Conservation (phyloP, 2,329 filamentous ascomycete species). For the Fusarium mundagurra region DNA sequence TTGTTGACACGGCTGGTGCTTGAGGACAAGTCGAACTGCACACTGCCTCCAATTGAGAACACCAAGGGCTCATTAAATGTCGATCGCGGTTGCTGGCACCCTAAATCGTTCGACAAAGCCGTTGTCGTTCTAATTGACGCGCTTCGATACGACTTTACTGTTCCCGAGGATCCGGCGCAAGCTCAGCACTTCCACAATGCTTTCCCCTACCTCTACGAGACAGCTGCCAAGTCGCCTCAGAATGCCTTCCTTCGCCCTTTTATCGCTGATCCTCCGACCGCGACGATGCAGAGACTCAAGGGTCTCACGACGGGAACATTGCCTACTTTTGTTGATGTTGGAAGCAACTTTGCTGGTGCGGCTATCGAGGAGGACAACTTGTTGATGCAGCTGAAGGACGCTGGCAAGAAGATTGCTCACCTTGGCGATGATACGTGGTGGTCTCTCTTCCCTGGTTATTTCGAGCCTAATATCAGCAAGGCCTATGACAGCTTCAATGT, state of each 20-base stretch:
- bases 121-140: constrained; percentile 93
- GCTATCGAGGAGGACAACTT: constrained; percentile 93
- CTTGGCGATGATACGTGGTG: constrained; percentile 99
- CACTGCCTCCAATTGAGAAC: constrained; percentile 71
- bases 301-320: constrained; percentile 94
- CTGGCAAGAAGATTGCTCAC: constrained; percentile 82
- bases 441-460: constrained; percentile 91
- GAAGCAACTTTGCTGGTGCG: constrained; percentile 94
- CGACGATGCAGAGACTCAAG: constrained; percentile 91
- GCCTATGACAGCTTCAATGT: constrained; percentile 98
- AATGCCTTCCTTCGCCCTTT: constrained; percentile 94
- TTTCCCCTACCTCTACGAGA: constrained; percentile 87
- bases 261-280: constrained; percentile 95
- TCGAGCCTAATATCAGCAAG: constrained; percentile 84
- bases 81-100: constrained; percentile 90
- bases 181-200: constrained; percentile 80
- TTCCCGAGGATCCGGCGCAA: constrained; percentile 67
- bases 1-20: constrained; percentile 86
- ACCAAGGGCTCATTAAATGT: constrained; percentile 52
- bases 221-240: constrained; percentile 75
- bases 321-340: constrained; percentile 92
- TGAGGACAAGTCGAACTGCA: constrained; percentile 78
- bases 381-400: constrained; percentile 71
- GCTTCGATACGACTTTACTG: constrained; percentile 94
- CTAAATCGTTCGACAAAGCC: constrained; percentile 90